Evolutionary conservation across 1,284 basidiomycete species (phyloP), one percentile per base, ranked within the genome.

Genomic region (Ustilago vetiveriae): DNA sequence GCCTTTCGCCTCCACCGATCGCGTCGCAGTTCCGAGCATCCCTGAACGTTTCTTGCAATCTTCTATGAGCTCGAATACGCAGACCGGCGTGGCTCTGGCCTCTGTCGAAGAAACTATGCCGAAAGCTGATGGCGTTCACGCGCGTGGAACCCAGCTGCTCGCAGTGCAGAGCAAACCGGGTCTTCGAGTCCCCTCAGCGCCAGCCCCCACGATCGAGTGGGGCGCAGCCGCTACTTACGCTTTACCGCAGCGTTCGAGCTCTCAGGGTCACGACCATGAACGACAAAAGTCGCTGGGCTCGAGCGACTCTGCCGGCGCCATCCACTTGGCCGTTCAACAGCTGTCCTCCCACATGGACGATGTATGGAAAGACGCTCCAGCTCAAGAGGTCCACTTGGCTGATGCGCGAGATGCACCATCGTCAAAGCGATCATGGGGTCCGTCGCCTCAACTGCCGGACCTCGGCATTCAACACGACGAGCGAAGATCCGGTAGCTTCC

Each of bases 311-410:
- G 44, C 33, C 1, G 53, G 60, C 35, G 74, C 58, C 14, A 54
- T 74, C 11, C 62, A 64, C 6, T 17, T 67, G 26, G 68, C 74
- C 16, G 36, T 77, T 4, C 52, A 50, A 35, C 68, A 75, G 16
- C 72, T 74, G 23, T 67, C 72, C 21, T 51, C 45, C 8, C 69
- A 72, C 10, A 76, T 75, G 74, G 72, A 78, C 33, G 56, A 70
- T 30, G 68, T 69, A 13, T 48, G 75, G 21, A 69, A 63, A 49
- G 55, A 65, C 2, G 35, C 57, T 13, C 66, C 57, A 9, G 32
- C 37, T 8, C 46, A 58, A 36, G 59, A 62, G n/a, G 42, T 43
- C 10, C 32, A 49, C n/a, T 11, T 41, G 4, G 43, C 43, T 8
- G 43, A 55, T 11, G 30, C 46, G 17, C 30, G 23, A 5, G 40